Conservation (phyloP, 2,329 filamentous ascomycete species). For the Aspergillus flavus region DNA sequence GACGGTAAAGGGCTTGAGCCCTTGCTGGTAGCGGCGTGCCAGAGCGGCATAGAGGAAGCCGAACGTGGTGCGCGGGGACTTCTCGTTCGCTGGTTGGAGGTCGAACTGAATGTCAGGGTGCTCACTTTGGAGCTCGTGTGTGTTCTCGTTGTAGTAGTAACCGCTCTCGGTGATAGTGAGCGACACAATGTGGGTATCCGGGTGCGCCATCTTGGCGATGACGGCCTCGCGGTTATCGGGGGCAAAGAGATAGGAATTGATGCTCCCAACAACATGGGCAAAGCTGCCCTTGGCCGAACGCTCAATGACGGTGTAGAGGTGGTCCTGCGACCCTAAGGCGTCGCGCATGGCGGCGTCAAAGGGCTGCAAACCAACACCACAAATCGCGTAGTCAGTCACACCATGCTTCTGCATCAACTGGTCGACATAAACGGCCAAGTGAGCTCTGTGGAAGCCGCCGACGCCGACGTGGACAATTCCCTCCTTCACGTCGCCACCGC, state of each 20-base stretch:
- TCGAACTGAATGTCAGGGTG: conserved; percentile 56
- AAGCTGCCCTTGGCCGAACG: conserved; percentile 55
- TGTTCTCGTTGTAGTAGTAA: conserved; percentile 62
- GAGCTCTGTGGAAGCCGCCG: conserved; percentile 58
- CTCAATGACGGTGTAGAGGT: conserved; percentile 58
- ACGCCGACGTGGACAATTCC: conserved; percentile 59
- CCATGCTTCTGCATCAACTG: conserved; percentile 51
- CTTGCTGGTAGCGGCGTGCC: conserved; percentile 48
- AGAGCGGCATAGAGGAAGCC: conserved; percentile 58
- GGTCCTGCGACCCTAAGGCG: conserved; percentile 51
- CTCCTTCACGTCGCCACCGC: conserved; percentile 51
- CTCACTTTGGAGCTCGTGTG: conserved; percentile 54
- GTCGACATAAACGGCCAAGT: conserved; percentile 57
- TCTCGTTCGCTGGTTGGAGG: conserved; percentile 46
- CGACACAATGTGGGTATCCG: conserved; percentile 58
- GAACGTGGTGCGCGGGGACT: conserved; percentile 52
- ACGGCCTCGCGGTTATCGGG: conserved; percentile 56
- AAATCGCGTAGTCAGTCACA: conserved; percentile 53
- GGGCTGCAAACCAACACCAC: conserved; percentile 55
- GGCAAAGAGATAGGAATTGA: conserved; percentile 56
- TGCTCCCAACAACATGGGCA: conserved; percentile 55
- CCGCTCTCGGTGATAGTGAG: conserved; percentile 60
- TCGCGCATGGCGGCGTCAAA: conserved; percentile 57
- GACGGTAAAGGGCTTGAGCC: conserved; percentile 57
- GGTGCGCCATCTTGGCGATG: conserved; percentile 58